These are phyloP conservation scores for Podaxis pistillaris DNA, from an alignment of 768 basidiomycete species.

Conservation along the genomic window DNA sequence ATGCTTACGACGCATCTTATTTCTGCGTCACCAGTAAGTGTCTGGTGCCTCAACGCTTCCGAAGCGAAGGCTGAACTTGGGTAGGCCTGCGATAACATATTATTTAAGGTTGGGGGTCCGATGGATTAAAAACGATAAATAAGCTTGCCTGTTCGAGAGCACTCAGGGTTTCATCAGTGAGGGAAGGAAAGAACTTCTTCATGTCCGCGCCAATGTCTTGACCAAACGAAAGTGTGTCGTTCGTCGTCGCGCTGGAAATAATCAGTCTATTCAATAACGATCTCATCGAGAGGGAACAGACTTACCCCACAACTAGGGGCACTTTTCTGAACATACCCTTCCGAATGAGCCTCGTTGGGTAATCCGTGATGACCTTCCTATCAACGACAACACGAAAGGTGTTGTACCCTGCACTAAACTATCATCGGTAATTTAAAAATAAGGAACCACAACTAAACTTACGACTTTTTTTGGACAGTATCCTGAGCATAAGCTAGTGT, in stretches of 20 bases:
- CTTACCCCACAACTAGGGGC: conserved; percentile 59
- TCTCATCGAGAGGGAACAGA: neutral
- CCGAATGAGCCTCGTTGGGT: conserved; percentile 45
- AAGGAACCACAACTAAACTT: conserved; percentile 10
- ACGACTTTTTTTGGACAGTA: conserved; percentile 41
- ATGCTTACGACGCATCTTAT: conserved; percentile 54
- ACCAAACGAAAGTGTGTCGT: conserved; percentile 54
- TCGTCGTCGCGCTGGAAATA: conserved; percentile 47
- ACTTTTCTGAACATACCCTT: conserved; percentile 47
- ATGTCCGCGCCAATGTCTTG: conserved; percentile 36
- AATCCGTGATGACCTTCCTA: conserved; percentile 47
- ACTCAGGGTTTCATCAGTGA: conserved; percentile 37
- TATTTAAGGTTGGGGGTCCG: neutral
- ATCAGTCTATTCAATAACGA: neutral
- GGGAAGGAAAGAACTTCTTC: conserved; percentile 41
- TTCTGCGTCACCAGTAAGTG: conserved; percentile 47
- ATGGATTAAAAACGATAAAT: neutral
- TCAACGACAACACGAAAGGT: conserved; percentile 55
- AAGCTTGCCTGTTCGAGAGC: conserved; percentile 31
- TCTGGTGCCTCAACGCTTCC: conserved; percentile 38
- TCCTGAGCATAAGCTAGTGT: conserved; percentile 57
- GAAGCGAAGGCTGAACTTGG: conserved; percentile 43
- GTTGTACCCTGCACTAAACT: conserved; percentile 39
- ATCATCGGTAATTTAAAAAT: neutral
- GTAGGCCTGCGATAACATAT: conserved; percentile 33